These are phyloP conservation scores for Gnaphalium uliginosum DNA, from an alignment of 129 eudicot genomes.

Conservation along the genomic window DNA sequence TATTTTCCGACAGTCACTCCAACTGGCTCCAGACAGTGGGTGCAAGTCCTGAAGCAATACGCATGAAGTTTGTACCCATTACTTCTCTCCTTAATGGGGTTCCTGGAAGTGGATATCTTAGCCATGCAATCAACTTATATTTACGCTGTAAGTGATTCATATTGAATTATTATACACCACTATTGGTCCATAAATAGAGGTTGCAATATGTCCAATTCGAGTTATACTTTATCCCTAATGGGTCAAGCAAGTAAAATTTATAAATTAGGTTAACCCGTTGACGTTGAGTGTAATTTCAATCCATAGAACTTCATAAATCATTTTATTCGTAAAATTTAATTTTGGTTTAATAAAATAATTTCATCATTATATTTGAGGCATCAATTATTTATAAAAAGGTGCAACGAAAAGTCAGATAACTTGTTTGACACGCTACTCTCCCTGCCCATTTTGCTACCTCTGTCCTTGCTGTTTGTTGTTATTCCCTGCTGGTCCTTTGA, in stretches of 20 bases:
- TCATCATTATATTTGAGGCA: not conserved
- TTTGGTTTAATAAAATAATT: not conserved
- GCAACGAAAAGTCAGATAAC: not conserved
- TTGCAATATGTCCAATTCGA: not conserved
- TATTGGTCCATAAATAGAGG: not conserved
- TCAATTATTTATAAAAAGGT: not conserved
- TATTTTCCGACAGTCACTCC: slow-evolving; percentile 29
- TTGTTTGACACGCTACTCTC: not conserved
- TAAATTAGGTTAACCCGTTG: not conserved
- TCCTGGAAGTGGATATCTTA: slow-evolving; percentile 31
- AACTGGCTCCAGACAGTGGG: slow-evolving; percentile 34
- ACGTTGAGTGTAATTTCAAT: not conserved
- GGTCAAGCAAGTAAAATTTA: not conserved
- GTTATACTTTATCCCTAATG: not conserved
- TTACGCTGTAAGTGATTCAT: slow-evolving; percentile 30
- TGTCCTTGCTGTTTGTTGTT: not conserved
- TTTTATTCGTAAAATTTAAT: not conserved
- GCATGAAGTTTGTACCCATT: slow-evolving; percentile 29
- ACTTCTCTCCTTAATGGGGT: slow-evolving; percentile 34
- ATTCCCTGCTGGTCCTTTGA: too few species aligned
- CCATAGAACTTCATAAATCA: not conserved
- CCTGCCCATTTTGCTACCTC: not conserved
- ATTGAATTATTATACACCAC: not conserved
- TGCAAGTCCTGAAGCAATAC: slow-evolving; percentile 30
- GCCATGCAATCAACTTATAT: slow-evolving; percentile 31